Evolutionary conservation across 2,329 filamentous ascomycete genomes (phyloP).

Genomic region (Hypoxylon sp.): DNA sequence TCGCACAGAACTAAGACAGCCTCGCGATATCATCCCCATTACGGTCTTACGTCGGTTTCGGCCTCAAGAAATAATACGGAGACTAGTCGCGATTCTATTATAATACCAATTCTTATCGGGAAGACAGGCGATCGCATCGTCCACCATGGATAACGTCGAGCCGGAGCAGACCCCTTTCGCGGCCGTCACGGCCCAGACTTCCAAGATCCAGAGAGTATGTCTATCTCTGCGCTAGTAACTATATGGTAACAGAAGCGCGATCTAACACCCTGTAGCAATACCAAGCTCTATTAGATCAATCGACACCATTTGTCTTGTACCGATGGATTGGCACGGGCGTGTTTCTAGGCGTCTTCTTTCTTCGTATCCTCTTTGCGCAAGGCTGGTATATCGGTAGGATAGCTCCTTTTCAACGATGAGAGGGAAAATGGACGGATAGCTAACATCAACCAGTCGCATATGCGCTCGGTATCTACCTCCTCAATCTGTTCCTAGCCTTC

Average conservation of each 20-base stretch:
- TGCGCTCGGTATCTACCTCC: conserved; percentile 96
- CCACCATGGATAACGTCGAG: conserved; percentile 85
- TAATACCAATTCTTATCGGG: conserved; percentile 3
- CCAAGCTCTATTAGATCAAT: conserved; percentile 93
- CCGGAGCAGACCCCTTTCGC: conserved; percentile 93
- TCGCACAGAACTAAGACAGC: neutral
- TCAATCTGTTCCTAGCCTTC: conserved; percentile 99
- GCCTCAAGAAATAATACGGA: conserved; percentile 1
- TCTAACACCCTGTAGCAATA: conserved; percentile 75
- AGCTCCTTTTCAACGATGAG: conserved; percentile 20
- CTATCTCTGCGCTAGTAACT: conserved; percentile 10
- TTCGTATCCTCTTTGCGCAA: conserved; percentile 91
- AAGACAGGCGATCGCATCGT: conserved; percentile 13
- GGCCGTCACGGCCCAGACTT: conserved; percentile 88
- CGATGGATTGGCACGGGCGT: conserved; percentile 89
- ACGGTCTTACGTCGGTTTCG: neutral
- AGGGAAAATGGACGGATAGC: conserved; percentile 6
- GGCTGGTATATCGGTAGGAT: conserved; percentile 96
- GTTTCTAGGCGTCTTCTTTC: conserved; percentile 84
- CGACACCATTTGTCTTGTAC: conserved; percentile 89
- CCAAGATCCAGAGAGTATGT: conserved; percentile 78
- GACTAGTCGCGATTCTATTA: neutral
- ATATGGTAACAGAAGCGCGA: neutral
- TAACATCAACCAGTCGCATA: conserved; percentile 81
- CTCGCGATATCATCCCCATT: conserved; percentile 17